Percentiles rank a stretch among this genome's conserved stretches.
phyloP scores from a whole-genome alignment of 2,329 filamentous ascomycete species.

The Chaetomiaceae sp. region DNA sequence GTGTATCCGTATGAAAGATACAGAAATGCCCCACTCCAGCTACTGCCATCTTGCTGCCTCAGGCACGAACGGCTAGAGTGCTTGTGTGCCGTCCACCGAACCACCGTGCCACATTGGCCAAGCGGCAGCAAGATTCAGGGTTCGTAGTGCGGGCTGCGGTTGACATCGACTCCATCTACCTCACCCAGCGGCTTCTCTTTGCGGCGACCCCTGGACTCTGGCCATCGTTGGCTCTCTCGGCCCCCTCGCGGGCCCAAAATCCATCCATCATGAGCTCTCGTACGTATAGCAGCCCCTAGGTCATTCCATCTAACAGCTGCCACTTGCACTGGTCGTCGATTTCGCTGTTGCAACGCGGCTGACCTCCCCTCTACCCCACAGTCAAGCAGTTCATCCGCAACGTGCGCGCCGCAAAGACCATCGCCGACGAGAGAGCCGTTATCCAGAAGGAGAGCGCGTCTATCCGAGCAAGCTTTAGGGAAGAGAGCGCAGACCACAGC shows the following conservation, averaged over 20 bases:
- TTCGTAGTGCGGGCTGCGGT: conserved; percentile 11
- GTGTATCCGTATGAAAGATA: too few relatives aligned
- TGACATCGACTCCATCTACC: conserved; percentile 5
- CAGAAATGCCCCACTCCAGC: too few relatives aligned
- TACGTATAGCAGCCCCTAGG: conserved; percentile 23
- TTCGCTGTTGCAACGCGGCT: conserved; percentile 1
- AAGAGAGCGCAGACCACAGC: conserved; percentile 89
- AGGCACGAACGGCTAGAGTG: conserved; percentile 4
- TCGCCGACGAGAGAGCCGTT: conserved; percentile 95
- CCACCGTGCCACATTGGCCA: conserved; percentile 16
- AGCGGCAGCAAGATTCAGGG: conserved; percentile 10
- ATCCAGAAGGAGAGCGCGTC: conserved; percentile 98
- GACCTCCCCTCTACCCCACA: conserved; percentile 34
- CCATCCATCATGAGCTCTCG: conserved; percentile 24
- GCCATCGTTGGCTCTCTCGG: conserved; percentile 16
- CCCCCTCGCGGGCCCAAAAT: conserved; percentile 22
- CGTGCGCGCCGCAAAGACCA: conserved; percentile 96
- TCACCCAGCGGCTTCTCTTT: conserved; percentile 6
- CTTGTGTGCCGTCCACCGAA: not conserved
- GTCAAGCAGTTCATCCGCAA: conserved; percentile 99
- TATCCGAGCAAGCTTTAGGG: conserved; percentile 93
- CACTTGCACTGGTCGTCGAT: too few relatives aligned
- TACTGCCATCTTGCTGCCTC: conserved; percentile 5
- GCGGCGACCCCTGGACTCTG: conserved; percentile 14
- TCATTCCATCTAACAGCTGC: too few relatives aligned